Percentiles rank a stretch among this genome's conserved stretches.
Conservation (phyloP, 805 yeast genomes). For the Candida peoriensis region DNA sequence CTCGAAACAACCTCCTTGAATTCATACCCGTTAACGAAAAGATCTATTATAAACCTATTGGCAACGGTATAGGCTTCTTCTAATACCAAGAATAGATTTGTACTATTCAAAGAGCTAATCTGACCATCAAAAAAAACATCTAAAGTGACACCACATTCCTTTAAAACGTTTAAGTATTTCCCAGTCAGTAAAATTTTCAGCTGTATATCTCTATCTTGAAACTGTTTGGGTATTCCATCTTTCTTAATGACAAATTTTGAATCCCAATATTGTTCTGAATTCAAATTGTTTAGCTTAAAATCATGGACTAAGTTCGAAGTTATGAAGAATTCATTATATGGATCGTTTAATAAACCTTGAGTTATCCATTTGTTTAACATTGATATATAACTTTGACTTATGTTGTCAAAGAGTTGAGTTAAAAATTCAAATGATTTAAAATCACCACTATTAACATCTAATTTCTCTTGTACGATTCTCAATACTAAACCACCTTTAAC, state of each 20-base stretch:
- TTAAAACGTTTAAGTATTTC: constrained; percentile 69
- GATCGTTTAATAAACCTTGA: constrained; percentile 70
- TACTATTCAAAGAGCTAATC: constrained; percentile 31
- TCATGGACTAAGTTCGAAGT: constrained; percentile 27
- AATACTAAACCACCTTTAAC: constrained; percentile 80
- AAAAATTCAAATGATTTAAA: constrained; percentile 47
- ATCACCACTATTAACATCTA: constrained; percentile 64
- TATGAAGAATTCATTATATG: constrained; percentile 79
- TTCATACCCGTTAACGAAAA: constrained; percentile 58
- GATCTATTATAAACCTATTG: constrained; percentile 49
- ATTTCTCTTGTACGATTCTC: constrained; percentile 51
- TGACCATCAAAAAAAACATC: constrained; percentile 17
- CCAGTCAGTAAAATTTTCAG: constrained; percentile 76
- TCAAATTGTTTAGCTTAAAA: constrained; percentile 24
- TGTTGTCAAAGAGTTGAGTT: constrained; percentile 43
- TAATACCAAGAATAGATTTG: constrained; percentile 50
- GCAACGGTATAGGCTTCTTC: constrained; percentile 63
- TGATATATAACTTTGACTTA: constrained; percentile 56
- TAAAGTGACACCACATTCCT: constrained; percentile 46
- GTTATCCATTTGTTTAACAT: constrained; percentile 80
- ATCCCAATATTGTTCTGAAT: constrained; percentile 65
- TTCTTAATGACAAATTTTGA: constrained; percentile 67
- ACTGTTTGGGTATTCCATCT: constrained; percentile 70
- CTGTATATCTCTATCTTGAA: constrained; percentile 48
- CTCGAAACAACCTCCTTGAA: constrained; percentile 41